These are phyloP conservation scores for Thelonectria discophora DNA, from an alignment of 2,329 filamentous ascomycete genomes.

Conservation along the genomic window DNA sequence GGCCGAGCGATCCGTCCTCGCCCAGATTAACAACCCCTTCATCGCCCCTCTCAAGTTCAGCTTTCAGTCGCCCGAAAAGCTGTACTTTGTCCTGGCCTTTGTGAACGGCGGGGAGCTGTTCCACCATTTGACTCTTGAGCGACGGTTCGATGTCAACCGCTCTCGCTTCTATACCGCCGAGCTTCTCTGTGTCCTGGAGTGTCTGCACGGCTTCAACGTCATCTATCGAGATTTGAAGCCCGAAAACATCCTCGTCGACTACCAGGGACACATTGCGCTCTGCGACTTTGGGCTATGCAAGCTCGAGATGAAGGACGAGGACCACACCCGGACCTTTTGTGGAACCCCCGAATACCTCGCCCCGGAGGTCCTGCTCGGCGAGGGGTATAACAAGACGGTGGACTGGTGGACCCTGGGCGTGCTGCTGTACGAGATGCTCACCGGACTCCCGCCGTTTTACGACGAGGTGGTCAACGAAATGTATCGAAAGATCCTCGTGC, in stretches of 20 bases:
- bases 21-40: slow-evolving; percentile 99
- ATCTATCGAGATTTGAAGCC: slow-evolving; percentile 81
- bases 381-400: slow-evolving; percentile 97
- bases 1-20: slow-evolving; percentile 91
- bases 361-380: slow-evolving; percentile 87
- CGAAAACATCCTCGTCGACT: slow-evolving; percentile 95
- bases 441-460: slow-evolving; percentile 93
- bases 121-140: slow-evolving; percentile 94
- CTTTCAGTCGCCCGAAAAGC: slow-evolving; percentile 96
- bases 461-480: slow-evolving; percentile 99
- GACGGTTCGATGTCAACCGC: slow-evolving; percentile 95
- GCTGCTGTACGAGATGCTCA: slow-evolving; percentile 97
- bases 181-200: slow-evolving; percentile 91
- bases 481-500: slow-evolving; percentile 96
- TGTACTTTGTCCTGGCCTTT: slow-evolving; percentile 94
- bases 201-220: slow-evolving; percentile 95
- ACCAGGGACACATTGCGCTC: slow-evolving; percentile 93
- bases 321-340: slow-evolving; percentile 96
- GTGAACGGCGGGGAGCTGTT: slow-evolving; percentile 97
- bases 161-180: slow-evolving; percentile 96
- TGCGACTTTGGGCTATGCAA: slow-evolving; percentile 98
- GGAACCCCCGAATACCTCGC: slow-evolving; percentile 96
- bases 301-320: slow-evolving; percentile 98
- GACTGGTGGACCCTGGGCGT: slow-evolving; percentile 99
- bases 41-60: slow-evolving; percentile 98